These are phyloP conservation scores for Ceratobasidium theobromae DNA, from an alignment of 1,284 basidiomycete species.

Conservation along the genomic window DNA sequence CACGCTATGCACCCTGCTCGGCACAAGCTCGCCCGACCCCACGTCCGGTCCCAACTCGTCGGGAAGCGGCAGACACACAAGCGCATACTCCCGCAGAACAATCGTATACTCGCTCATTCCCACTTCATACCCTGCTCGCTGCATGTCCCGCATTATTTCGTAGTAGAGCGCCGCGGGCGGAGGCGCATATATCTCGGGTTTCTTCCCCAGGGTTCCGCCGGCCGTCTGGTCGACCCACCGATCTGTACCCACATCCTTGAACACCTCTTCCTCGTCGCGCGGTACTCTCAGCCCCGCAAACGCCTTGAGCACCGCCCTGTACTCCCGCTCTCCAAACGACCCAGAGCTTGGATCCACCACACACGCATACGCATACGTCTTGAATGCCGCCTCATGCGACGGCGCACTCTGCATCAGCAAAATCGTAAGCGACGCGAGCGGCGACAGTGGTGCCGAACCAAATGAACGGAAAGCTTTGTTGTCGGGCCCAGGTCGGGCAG, in stretches of 20 bases:
- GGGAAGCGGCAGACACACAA: neutral
- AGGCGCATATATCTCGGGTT: slow-evolving; percentile 41
- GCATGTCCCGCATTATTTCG: slow-evolving; percentile 84
- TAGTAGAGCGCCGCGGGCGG: slow-evolving; percentile 69
- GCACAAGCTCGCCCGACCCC: neutral
- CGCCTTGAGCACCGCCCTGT: slow-evolving; percentile 37
- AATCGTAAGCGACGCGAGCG: slow-evolving; percentile 47
- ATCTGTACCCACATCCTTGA: neutral
- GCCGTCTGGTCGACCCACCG: slow-evolving; percentile 49
- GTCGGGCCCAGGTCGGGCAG: neutral
- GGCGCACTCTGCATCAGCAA: slow-evolving; percentile 59
- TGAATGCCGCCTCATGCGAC: slow-evolving; percentile 59
- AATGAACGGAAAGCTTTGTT: neutral
- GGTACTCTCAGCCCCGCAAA: slow-evolving; percentile 44
- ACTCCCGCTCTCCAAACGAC: slow-evolving; percentile 31
- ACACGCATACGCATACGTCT: slow-evolving; percentile 55
- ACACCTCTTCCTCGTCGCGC: slow-evolving; percentile 43
- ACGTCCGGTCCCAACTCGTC: neutral
- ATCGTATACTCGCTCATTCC: slow-evolving; percentile 68
- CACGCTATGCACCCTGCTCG: slow-evolving; percentile 31
- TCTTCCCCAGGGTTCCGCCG: slow-evolving; percentile 43
- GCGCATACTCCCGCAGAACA: slow-evolving; percentile 57
- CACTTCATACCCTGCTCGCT: slow-evolving; percentile 58
- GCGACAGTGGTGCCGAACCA: neutral
- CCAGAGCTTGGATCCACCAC: slow-evolving; percentile 43